phyloP scores from a whole-genome alignment of 2,329 filamentous ascomycete species.

The Xylariaceae sp. region DNA sequence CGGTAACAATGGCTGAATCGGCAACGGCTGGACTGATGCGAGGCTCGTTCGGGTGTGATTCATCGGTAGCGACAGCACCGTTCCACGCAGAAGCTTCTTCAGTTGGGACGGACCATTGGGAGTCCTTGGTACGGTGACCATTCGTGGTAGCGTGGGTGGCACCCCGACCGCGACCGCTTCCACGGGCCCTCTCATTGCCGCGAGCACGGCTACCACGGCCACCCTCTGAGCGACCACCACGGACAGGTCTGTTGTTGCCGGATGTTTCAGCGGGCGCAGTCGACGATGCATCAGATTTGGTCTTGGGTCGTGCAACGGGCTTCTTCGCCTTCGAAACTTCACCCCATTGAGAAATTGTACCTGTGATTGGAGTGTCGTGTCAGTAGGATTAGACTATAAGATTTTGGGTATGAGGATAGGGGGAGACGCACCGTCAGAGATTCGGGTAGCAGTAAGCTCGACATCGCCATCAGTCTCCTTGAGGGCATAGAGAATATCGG shows the following conservation, averaged over 20 bases:
- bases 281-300: conserved; percentile 53
- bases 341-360: conserved; percentile 75
- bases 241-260: conserved; percentile 44
- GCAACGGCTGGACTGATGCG: conserved; percentile 5
- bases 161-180: conserved; percentile 59
- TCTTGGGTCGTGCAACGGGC: conserved; percentile 65
- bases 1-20: conserved; percentile 33
- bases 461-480: conserved; percentile 82
- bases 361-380: conserved; percentile 39
- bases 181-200: conserved; percentile 56
- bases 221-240: conserved; percentile 52
- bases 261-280: conserved; percentile 47
- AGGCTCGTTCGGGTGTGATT: conserved; percentile 36
- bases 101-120: conserved; percentile 58
- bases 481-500: conserved; percentile 87
- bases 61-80: conserved; percentile 38
- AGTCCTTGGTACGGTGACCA: conserved; percentile 54
- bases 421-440: conserved; percentile 62
- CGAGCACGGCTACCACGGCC: conserved; percentile 33
- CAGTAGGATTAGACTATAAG: conserved; percentile 20
- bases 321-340: conserved; percentile 79
- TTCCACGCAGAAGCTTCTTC: conserved; percentile 63
- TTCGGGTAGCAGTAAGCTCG: conserved; percentile 67
- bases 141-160: conserved; percentile 55
- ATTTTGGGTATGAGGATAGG: conserved; percentile 7